Evolutionary conservation across 2,329 filamentous ascomycete species (phyloP).

Genomic region (Cladobotryum protrusum): DNA sequence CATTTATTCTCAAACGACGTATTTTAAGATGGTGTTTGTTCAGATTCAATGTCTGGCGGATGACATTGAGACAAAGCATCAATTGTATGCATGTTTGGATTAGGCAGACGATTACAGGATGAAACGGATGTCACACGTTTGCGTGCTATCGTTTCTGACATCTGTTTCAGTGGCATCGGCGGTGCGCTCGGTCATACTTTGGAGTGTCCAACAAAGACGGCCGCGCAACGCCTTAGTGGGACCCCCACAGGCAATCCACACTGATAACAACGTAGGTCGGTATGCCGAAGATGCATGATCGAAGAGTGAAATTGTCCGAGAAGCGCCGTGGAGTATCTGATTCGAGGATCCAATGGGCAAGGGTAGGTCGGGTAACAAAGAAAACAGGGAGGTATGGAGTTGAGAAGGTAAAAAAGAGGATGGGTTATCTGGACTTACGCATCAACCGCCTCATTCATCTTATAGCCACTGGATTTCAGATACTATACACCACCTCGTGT

Average conservation of each 20-base stretch:
- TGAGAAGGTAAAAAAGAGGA: slow-evolving; percentile 7
- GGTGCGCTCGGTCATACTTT: slow-evolving; percentile 32
- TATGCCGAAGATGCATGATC: slow-evolving; percentile 13
- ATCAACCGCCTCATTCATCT: slow-evolving; percentile 49
- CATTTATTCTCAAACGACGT: too few relatives aligned
- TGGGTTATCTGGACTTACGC: slow-evolving; percentile 42
- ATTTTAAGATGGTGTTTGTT: too few relatives aligned
- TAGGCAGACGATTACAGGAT: slow-evolving; percentile 7
- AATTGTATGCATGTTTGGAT: not conserved
- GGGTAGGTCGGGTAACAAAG: slow-evolving; percentile 1
- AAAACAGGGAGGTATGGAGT: not conserved
- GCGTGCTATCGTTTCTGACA: slow-evolving; percentile 10
- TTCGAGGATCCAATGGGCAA: slow-evolving; percentile 9
- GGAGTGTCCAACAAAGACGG: slow-evolving; percentile 22
- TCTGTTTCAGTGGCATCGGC: slow-evolving; percentile 31
- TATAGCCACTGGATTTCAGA: slow-evolving; percentile 43
- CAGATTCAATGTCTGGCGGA: too few relatives aligned
- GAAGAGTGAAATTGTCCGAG: slow-evolving; percentile 20
- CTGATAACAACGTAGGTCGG: slow-evolving; percentile 12
- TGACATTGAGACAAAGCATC: too few relatives aligned
- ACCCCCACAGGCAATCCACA: slow-evolving; percentile 24
- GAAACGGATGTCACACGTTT: slow-evolving; percentile 10
- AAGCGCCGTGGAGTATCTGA: slow-evolving; percentile 11
- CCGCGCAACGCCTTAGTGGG: slow-evolving; percentile 24
- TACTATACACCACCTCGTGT: slow-evolving; percentile 29